A percentile compares a stretch with the other conserved stretches of the same genome.
phyloP scores from a whole-genome alignment of 805 yeast genomes.

The Candida ulmi region DNA sequence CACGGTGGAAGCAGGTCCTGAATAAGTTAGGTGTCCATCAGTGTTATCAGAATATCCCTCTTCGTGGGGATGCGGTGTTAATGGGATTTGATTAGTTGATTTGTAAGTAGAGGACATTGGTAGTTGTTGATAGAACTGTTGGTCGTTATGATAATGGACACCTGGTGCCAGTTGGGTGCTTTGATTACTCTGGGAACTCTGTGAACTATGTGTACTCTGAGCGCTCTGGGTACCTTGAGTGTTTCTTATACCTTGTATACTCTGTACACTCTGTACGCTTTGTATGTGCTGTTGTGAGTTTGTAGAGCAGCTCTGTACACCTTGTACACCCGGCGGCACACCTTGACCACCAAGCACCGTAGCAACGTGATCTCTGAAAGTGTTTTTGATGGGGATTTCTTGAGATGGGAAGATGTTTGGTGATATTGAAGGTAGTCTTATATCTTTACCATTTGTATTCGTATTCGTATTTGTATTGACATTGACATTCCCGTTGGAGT shows the following conservation, averaged over 20 bases:
- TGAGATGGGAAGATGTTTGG: not conserved
- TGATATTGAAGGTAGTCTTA: not conserved
- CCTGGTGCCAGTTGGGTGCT: too few relatives aligned
- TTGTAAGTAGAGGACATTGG: not conserved
- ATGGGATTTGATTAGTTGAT: not conserved
- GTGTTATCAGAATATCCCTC: constrained; percentile 5
- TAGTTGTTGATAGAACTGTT: not conserved
- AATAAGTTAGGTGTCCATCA: constrained; percentile 20
- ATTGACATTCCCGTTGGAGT: too few relatives aligned
- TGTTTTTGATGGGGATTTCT: not conserved
- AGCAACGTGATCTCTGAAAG: not conserved
- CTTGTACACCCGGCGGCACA: too few relatives aligned
- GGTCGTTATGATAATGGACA: too few relatives aligned
- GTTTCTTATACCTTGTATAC: too few relatives aligned
- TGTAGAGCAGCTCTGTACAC: too few relatives aligned
- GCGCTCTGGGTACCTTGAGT: too few relatives aligned
- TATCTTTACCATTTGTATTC: not conserved
- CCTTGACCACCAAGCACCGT: not conserved
- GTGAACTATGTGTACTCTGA: too few relatives aligned
- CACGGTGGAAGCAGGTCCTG: constrained; percentile 33
- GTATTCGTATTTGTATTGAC: too few relatives aligned
- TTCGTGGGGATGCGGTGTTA: not conserved
- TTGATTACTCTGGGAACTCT: too few relatives aligned
- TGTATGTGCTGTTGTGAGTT: too few relatives aligned
- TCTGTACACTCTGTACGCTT: too few relatives aligned